Base-by-base conservation (phyloP, 345 rosid species). In the Hibiscus syriacus region DNA sequence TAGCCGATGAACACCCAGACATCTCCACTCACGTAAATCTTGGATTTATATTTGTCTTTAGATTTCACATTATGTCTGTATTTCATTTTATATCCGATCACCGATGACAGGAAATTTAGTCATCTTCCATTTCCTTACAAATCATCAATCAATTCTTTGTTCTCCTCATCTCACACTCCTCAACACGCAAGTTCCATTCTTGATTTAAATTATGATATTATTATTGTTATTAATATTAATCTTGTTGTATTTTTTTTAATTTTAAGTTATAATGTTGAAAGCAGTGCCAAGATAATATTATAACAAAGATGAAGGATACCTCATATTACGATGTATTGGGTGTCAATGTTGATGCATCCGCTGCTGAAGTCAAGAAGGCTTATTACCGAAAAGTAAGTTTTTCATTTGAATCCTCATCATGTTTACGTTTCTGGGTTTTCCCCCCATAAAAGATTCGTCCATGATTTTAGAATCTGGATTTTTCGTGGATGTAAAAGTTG, bases 351-450 rank as follows among this genome's bases (percentile, higher is more conserved):
- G 92, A 86, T 58, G 95, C 96, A 0, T 79, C 98, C 2, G 41
- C 85, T 14, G 85, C 90, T 49, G 95, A 91, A 46, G 91, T 91
- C 69, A 94, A 91, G 80, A 94, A 89, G 77, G 98, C 97, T 76
- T 94, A 91, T 76, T 91, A 94, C 67, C 64, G 87, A 41, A 86
- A 94, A 84, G 99, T 91, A 74, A 68, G 71, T 0, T 67, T 64
- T 55, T 58, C 17, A 6, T 32, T 49, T 43, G 9, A 65, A n/a
- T 60, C 22, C 67, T 17, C 25, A 3, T 29, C 23, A 5, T 12
- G 4, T 68, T 27, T 75, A 27, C 5, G 38, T 9, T 50, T 34
- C 20, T 25, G 50, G 53, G 55, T 46, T 0, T 6, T 16, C 6
- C 14, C 19, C 14, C 16, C 12, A 9, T 64, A 29, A 46, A 46